These are phyloP conservation scores for Candida corydali DNA, from an alignment of 805 yeast species.

Conservation along the genomic window DNA sequence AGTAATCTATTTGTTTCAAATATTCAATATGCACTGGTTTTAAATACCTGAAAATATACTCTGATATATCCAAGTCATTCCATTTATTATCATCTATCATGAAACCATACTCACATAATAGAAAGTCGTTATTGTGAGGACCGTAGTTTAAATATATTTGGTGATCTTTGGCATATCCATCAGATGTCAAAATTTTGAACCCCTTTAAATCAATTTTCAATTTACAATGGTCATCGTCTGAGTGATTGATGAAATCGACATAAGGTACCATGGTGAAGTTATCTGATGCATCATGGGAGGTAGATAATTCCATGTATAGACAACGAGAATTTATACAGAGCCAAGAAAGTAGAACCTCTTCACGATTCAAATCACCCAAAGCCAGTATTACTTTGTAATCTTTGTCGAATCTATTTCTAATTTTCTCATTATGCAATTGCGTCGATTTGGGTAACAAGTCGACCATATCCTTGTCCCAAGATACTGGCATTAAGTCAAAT, in stretches of 20 bases:
- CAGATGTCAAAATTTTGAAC: constrained; percentile 44
- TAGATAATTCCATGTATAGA: constrained; percentile 67
- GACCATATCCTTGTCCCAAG: constrained; percentile 47
- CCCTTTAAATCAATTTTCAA: constrained; percentile 45
- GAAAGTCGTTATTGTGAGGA: constrained; percentile 78
- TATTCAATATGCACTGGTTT: constrained; percentile 36
- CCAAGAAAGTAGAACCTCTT: constrained; percentile 66
- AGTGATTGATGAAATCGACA: constrained; percentile 85
- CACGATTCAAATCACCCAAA: constrained; percentile 15
- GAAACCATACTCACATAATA: constrained; percentile 88
- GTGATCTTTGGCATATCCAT: constrained; percentile 32
- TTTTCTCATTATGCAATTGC: constrained; percentile 34
- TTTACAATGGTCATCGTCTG: constrained; percentile 47
- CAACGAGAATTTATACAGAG: constrained; percentile 89
- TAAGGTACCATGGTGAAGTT: constrained; percentile 89
- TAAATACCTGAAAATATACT: constrained; percentile 33
- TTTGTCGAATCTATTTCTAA: constrained; percentile 34
- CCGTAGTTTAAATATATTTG: constrained; percentile 81
- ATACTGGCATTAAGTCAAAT: constrained; percentile 54
- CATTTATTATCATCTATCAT: constrained; percentile 53
- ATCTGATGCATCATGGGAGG: constrained; percentile 47
- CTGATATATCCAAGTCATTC: constrained; percentile 67
- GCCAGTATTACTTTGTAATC: constrained; percentile 42
- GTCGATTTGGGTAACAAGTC: constrained; percentile 44
- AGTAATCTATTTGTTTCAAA: constrained; percentile 52